phyloP scores from a whole-genome alignment of 2,329 filamentous ascomycete genomes.

The Exophiala xenobiotica region DNA sequence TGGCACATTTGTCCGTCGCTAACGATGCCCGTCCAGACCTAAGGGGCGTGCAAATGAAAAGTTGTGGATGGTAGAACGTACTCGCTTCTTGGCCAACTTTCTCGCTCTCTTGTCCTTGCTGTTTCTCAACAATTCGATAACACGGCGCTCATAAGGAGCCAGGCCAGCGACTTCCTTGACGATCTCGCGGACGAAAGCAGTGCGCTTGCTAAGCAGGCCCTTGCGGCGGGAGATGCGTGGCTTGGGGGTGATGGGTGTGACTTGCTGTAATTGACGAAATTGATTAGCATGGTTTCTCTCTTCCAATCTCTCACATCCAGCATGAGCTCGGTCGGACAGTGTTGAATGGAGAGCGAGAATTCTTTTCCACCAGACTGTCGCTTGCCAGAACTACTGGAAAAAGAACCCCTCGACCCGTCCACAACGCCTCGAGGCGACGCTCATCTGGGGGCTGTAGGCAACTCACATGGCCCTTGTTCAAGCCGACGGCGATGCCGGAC shows the following conservation, averaged over 20 bases:
- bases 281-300: not conserved
- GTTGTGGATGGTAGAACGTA: constrained; percentile 39
- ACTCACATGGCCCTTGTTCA: constrained; percentile 69
- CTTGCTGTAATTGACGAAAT: constrained; percentile 62
- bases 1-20: no score
- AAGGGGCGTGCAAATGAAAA: not conserved
- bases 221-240: constrained; percentile 81
- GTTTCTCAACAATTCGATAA: constrained; percentile 99
- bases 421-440: not conserved
- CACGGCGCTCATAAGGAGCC: constrained; percentile 94
- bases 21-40: no score
- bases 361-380: not conserved
- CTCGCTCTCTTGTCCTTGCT: constrained; percentile 66
- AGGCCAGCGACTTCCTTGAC: constrained; percentile 97
- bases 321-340: not conserved
- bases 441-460: constrained; percentile 4
- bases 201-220: constrained; percentile 95
- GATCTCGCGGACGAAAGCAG: constrained; percentile 93
- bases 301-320: not conserved
- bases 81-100: constrained; percentile 34
- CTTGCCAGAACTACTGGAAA: no score
- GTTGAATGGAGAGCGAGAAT: not conserved
- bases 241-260: constrained; percentile 74
- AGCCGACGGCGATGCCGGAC: constrained; percentile 58
- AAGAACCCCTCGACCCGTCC: not conserved